Base-by-base conservation (phyloP, 768 basidiomycete species). In the Lactarius evosmus region DNA sequence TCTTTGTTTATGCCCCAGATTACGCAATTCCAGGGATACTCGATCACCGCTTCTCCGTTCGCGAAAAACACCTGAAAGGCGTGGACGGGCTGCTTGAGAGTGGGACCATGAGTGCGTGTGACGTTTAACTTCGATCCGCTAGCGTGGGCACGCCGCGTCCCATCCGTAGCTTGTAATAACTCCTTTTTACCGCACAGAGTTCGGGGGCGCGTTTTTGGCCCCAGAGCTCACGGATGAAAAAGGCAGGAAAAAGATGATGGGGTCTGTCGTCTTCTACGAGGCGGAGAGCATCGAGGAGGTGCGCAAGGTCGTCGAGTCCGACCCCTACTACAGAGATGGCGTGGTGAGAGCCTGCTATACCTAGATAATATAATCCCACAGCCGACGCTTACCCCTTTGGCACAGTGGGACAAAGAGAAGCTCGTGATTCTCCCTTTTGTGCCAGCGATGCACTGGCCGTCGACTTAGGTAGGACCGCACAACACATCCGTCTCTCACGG, bases 1-100 rank as follows among this genome's bases (percentile, higher is more conserved):
- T 71, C 61, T 46, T 74, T 9, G 70, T 75, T 11, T 76, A 68
- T 38, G 74, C 74, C 1, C 76, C 76, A 0, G 76, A 76, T 68
- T 72, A 69, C 44, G 69, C 66, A 3, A 72, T 72, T 58, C 64
- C 66, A 2, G 72, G 69, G 6, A 69, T 63, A 12, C 66, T 74
- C 36, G 64, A 66, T 19, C 69, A 70, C 5, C 65, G 75, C 12
- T 46, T 73, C 51, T 56, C 58, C 7, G 71, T 74, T 11, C 72
- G 74, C 25, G 61, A 63, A 22, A 44, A 69, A 51, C 75, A 75
- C 49, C 38, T 75, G 9, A 61, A 53, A 33, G 66, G 56, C 19
- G 67, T 67, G 38, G 53, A 55, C 12, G 29, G 22, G 16, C 19
- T 66, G 58, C 40, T 29, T 11, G 56, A 38, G 27, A n/a, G 34